Base-by-base conservation (phyloP, 805 yeast genomes). In the Starmerella bombicola region DNA sequence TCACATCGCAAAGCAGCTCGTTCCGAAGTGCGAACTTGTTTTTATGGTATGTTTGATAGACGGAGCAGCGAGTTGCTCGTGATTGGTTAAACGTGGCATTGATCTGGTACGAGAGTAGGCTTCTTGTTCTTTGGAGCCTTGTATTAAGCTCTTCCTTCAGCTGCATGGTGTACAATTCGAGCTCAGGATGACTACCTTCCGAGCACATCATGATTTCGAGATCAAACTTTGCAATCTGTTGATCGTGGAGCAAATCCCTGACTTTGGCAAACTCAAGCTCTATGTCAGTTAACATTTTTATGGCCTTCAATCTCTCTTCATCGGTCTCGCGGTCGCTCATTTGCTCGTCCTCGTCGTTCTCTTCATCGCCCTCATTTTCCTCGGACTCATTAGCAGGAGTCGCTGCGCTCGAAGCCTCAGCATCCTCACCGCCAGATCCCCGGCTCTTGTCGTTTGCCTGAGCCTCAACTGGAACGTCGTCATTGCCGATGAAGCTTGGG, bases 121-220 rank as follows among this genome's bases (percentile, higher is more conserved):
- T 59, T 35, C 66, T 61, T 1, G 75, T 72, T 33, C 70, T 62
- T 22, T 57, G 65, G 20, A 85, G 63, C 57, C 77, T 79, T 43
- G 75, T 76, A 49, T 83, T 83, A 49, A 84, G 76, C 49, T 79
- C 76, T 32, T 73, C 71, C 43, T 79, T 80, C 38, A 91, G 75
- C 59, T 76, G 74, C 51, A 70, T 70, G 57, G 80, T 74, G 40
- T 80, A 79, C 35, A 73, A 69, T 29, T 81, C 70, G 40, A 88
- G 69, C 52, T 86, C 95, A 0, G 97, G 97, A 60, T 91, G 98
- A 17, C 84, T 73, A 10, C 95, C 95, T 47, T 78, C 79, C 25
- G 78, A 64, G 62, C 97, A 86, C 70, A 88, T 73, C 53, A 79
- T 79, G 46, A 88, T 64, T 58, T 91, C 98, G 33, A 80, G 78